Evolutionary conservation across 352 stramenopile species (phyloP).

Genomic region (Phytophthora macrochlamydospora): DNA sequence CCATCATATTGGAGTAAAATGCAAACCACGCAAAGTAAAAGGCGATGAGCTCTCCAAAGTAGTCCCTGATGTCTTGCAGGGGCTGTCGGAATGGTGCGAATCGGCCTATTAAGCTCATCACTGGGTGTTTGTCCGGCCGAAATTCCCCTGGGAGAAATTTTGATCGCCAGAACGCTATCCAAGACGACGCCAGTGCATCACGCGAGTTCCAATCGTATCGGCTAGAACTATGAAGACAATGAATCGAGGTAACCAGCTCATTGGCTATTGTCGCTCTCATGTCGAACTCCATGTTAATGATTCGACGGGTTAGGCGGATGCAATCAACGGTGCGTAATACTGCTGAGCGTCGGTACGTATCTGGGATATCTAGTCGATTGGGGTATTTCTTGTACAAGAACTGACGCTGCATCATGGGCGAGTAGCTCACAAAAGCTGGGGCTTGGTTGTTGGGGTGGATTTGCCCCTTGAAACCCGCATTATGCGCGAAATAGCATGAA

Average conservation of each 20-base stretch:
- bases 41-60: conserved; percentile 88
- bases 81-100: conserved; percentile 71
- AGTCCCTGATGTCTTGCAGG: conserved; percentile 75
- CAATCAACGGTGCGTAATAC: conserved; percentile 70
- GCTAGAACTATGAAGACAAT: conserved; percentile 63
- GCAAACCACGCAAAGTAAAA: conserved; percentile 93
- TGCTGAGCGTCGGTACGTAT: conserved; percentile 45
- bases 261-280: conserved; percentile 32
- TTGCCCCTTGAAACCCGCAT: conserved; percentile 26
- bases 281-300: conserved; percentile 62
- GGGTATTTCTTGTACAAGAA: conserved; percentile 73
- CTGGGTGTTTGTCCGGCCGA: conserved; percentile 41
- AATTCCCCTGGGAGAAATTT: conserved; percentile 42
- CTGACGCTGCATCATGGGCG: conserved; percentile 51
- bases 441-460: conserved; percentile 31
- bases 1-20: conserved; percentile 81
- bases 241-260: conserved; percentile 35
- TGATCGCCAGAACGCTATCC: conserved; percentile 67
- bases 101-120: conserved; percentile 44
- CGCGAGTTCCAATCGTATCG: conserved; percentile 51
- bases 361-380: conserved; percentile 50
- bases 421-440: conserved; percentile 48
- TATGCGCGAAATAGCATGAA: conserved; percentile 54
- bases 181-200: conserved; percentile 39
- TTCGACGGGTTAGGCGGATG: conserved; percentile 45